Conservation (phyloP, 1,139 yeast genomes). For the Lodderomyces theae region DNA sequence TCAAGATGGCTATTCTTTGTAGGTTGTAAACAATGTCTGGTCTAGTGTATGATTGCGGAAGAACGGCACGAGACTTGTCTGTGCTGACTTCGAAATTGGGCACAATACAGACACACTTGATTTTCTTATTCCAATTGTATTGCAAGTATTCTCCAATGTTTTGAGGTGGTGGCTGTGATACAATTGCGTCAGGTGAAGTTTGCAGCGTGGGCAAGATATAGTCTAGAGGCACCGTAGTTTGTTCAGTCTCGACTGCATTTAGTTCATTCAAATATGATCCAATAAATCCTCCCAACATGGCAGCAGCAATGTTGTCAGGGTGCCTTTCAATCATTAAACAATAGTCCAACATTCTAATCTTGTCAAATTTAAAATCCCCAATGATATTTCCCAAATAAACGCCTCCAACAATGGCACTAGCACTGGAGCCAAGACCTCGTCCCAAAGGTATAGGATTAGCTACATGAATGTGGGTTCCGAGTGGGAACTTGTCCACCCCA, state of each 20-base stretch:
- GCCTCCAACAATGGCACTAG: slow-evolving; percentile 98
- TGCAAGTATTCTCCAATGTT: slow-evolving; percentile 87
- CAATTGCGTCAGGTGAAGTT: slow-evolving; percentile 54
- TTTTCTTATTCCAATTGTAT: slow-evolving; percentile 77
- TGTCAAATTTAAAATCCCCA: slow-evolving; percentile 69
- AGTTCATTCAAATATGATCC: slow-evolving; percentile 90
- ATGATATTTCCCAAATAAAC: slow-evolving; percentile 86
- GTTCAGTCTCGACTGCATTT: slow-evolving; percentile 62
- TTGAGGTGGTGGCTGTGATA: slow-evolving; percentile 59
- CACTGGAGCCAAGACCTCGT: slow-evolving; percentile 96
- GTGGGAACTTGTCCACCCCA: slow-evolving; percentile 69
- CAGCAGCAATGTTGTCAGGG: slow-evolving; percentile 97
- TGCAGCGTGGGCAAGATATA: slow-evolving; percentile 80
- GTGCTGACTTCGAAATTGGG: slow-evolving; percentile 95
- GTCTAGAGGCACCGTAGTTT: slow-evolving; percentile 79
- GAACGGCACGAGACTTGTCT: slow-evolving; percentile 83
- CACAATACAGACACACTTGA: slow-evolving; percentile 85
- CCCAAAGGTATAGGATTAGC: slow-evolving; percentile 93
- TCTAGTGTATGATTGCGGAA: slow-evolving; percentile 77
- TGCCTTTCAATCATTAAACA: slow-evolving; percentile 97
- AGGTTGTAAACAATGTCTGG: slow-evolving; percentile 86
- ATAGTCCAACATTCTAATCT: slow-evolving; percentile 85
- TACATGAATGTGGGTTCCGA: slow-evolving; percentile 79
- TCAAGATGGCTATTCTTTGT: slow-evolving; percentile 46
- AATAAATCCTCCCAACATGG: slow-evolving; percentile 98